These are phyloP conservation scores for Chaetomium sp. DNA, from an alignment of 2,329 filamentous ascomycete species.

Conservation along the genomic window DNA sequence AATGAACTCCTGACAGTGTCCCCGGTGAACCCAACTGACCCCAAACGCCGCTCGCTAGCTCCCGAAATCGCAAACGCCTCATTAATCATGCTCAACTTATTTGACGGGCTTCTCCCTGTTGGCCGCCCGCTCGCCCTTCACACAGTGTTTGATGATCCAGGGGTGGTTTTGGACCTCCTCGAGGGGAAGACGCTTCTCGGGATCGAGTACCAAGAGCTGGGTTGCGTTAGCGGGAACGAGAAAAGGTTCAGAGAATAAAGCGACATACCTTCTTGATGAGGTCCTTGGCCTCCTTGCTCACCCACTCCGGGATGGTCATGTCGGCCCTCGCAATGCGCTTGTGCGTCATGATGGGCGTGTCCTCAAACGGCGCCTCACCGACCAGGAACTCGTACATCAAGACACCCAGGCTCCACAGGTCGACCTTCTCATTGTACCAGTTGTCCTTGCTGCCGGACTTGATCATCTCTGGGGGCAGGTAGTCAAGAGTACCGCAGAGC, in stretches of 20 bases:
- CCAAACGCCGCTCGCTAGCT: conserved; percentile 29
- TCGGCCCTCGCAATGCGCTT: conserved; percentile 84
- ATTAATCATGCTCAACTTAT: conserved; percentile 18
- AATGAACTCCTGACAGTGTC: conserved; percentile 25
- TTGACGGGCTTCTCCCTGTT: conserved; percentile 51
- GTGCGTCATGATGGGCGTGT: conserved; percentile 92
- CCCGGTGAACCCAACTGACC: not conserved
- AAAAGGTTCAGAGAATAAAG: conserved; percentile 26
- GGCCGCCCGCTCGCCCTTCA: conserved; percentile 59
- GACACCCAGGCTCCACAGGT: conserved; percentile 93
- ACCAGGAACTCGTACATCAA: conserved; percentile 95
- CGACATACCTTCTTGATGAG: conserved; percentile 78
- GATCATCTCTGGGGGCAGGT: conserved; percentile 97
- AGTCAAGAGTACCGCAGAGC: conserved; percentile 96
- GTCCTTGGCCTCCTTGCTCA: conserved; percentile 87
- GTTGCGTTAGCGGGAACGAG: conserved; percentile 15
- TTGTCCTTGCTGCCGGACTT: conserved; percentile 78
- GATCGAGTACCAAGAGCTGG: conserved; percentile 85
- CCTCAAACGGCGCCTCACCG: conserved; percentile 95
- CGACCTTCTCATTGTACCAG: conserved; percentile 92
- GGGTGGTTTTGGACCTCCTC: conserved; percentile 88
- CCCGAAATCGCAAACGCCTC: conserved; percentile 18
- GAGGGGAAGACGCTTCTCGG: conserved; percentile 87
- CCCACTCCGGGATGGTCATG: conserved; percentile 88
- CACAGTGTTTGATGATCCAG: conserved; percentile 96